Evolutionary conservation across 768 basidiomycete genomes (phyloP).

Genomic region (Boletales sp.): DNA sequence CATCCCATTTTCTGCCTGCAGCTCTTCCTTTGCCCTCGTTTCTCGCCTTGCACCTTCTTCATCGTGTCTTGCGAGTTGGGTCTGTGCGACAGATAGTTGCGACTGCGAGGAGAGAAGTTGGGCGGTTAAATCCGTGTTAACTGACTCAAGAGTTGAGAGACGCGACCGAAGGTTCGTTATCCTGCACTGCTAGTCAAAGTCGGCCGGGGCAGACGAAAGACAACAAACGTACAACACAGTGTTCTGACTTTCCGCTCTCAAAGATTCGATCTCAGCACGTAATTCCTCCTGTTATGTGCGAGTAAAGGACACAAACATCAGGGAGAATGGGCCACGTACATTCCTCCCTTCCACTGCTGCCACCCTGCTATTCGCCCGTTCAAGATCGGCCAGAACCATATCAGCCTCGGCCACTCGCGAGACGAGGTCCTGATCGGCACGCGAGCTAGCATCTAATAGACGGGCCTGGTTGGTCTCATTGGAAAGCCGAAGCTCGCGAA

Average conservation of each 20-base stretch:
- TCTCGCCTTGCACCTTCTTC: constrained; percentile 15
- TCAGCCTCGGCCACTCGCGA: constrained; percentile 91
- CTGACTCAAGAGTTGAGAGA: constrained; percentile 71
- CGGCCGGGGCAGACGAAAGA: background rate
- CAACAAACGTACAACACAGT: constrained; percentile 56
- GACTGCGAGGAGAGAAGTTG: constrained; percentile 17
- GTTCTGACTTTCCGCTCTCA: constrained; percentile 73
- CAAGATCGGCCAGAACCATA: constrained; percentile 91
- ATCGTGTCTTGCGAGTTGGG: constrained; percentile 15
- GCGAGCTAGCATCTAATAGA: constrained; percentile 84
- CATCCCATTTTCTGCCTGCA: constrained; percentile 65
- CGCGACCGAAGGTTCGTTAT: constrained; percentile 56
- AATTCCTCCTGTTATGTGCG: constrained; percentile 68
- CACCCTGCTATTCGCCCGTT: constrained; percentile 91
- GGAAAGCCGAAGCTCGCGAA: constrained; percentile 84
- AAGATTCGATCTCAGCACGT: constrained; percentile 89
- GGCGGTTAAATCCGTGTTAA: constrained; percentile 11
- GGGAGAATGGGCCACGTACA: constrained; percentile 39
- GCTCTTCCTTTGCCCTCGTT: constrained; percentile 15
- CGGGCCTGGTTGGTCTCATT: constrained; percentile 93
- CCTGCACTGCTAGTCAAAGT: constrained; percentile 7
- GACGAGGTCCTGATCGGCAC: constrained; percentile 92
- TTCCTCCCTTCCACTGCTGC: constrained; percentile 92
- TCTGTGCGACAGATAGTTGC: constrained; percentile 15
- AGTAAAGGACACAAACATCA: background rate